phyloP scores from a whole-genome alignment of 345 rosid genomes.

The Dipteronia dyeriana region DNA sequence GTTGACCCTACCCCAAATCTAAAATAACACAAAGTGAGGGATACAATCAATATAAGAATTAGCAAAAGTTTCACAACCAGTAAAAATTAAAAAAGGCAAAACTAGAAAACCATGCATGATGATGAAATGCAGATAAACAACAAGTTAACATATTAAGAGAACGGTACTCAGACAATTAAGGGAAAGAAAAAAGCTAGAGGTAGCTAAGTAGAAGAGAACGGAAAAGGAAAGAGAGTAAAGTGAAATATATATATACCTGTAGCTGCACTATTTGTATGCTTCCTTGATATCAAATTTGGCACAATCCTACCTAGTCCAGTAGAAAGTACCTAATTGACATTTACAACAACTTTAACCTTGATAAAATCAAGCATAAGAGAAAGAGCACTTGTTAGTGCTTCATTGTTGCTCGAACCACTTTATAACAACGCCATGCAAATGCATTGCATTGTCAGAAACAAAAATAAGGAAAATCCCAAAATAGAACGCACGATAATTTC shows the following conservation, averaged over 20 bases:
- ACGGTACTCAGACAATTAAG: neutral
- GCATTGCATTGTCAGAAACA: constrained; percentile 11
- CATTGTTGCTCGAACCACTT: constrained; percentile 9
- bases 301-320: constrained; percentile 99
- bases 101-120: neutral
- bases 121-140: neutral
- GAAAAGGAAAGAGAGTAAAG: neutral
- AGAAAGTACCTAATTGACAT: constrained; percentile 74
- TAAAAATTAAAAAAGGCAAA: neutral
- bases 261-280: constrained; percentile 98
- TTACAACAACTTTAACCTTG: constrained; percentile 24
- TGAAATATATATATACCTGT: constrained; percentile 52
- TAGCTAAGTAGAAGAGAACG: neutral
- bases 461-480: neutral
- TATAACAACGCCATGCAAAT: neutral
- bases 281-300: constrained; percentile 97
- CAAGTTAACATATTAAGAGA: neutral
- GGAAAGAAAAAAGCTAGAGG: neutral
- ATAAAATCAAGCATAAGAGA: constrained; percentile 17
- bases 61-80: neutral
- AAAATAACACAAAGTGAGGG: neutral
- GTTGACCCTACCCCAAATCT: neutral
- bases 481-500: neutral
- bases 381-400: constrained; percentile 8
- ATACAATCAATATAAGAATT: neutral